Percentiles rank a stretch among this genome's conserved stretches.
Conservation (phyloP, 2,329 filamentous ascomycete species). For the Colletotrichum plurivorum region DNA sequence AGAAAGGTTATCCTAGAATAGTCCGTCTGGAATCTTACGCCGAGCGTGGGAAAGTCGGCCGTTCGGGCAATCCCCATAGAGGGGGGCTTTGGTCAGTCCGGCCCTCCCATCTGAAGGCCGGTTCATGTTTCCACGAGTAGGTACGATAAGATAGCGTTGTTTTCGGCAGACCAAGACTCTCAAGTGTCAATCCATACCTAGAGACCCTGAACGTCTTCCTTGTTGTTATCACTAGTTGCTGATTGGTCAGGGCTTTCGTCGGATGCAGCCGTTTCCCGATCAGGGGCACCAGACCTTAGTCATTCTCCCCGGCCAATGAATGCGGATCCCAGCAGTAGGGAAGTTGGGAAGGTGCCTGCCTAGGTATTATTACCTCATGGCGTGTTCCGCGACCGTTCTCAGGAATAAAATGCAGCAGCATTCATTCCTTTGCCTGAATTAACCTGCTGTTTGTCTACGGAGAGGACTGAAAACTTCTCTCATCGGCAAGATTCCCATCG, state of each 20-base stretch:
- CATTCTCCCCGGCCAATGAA: slow-evolving; percentile 15
- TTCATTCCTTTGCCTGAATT: too few species aligned
- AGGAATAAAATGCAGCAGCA: not conserved
- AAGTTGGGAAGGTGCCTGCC: not conserved
- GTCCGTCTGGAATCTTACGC: not conserved
- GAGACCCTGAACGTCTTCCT: slow-evolving; percentile 35
- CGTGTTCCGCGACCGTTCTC: slow-evolving; percentile 20
- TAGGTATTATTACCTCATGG: too few species aligned
- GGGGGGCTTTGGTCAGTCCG: not conserved
- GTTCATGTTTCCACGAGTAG: slow-evolving; percentile 14
- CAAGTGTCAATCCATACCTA: not conserved
- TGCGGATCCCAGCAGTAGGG: not conserved
- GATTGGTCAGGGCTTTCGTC: slow-evolving; percentile 25
- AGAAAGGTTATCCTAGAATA: not conserved
- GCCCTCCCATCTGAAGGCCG: not conserved
- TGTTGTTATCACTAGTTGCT: slow-evolving; percentile 32
- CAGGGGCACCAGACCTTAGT: slow-evolving; percentile 4
- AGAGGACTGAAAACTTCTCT: too few species aligned
- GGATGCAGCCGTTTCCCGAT: slow-evolving; percentile 38
- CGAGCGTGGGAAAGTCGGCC: not conserved
- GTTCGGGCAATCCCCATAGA: slow-evolving; percentile 20
- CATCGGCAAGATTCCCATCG: too few species aligned
- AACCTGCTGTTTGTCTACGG: not conserved
- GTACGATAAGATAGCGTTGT: slow-evolving; percentile 32
- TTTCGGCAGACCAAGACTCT: slow-evolving; percentile 20